Percentiles rank a stretch among this genome's conserved stretches.
These are phyloP conservation scores for Arabidopsis lyrata DNA, from an alignment of 441 rosid genomes.

Conservation along the genomic window DNA sequence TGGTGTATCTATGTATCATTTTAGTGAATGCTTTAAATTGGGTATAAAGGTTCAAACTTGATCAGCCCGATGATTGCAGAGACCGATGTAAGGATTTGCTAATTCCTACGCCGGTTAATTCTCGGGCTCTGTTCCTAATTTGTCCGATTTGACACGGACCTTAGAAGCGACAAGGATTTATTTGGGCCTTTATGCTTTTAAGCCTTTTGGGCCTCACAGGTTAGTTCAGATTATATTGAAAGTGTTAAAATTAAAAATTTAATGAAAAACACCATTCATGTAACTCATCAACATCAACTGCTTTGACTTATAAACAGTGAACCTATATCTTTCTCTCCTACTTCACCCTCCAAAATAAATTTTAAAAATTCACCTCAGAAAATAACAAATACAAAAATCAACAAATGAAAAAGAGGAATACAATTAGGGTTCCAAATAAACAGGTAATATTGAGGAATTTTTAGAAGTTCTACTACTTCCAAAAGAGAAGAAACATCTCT, in stretches of 20 bases:
- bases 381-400: constrained; percentile 13
- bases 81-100: no score
- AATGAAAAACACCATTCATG: not conserved
- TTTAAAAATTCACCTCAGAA: constrained; percentile 1
- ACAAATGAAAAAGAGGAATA: constrained; percentile 1
- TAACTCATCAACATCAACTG: not conserved
- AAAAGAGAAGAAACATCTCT: constrained; percentile 59
- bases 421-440: constrained; percentile 51
- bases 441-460: constrained; percentile 59
- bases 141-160: no score
- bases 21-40: not conserved
- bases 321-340: constrained; percentile 4
- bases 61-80: not conserved
- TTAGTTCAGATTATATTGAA: not conserved
- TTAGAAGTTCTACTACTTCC: constrained; percentile 55
- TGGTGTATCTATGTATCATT: not conserved
- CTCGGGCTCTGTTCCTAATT: no score
- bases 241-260: not conserved
- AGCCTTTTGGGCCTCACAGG: not conserved
- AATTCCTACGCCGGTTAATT: no score
- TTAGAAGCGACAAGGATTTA: not conserved
- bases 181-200: not conserved
- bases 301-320: constrained; percentile 27
- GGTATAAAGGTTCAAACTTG: not conserved
- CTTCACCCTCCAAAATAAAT: constrained; percentile 28